Conservation (phyloP, 805 yeast species). For the Millerozyma miso region DNA sequence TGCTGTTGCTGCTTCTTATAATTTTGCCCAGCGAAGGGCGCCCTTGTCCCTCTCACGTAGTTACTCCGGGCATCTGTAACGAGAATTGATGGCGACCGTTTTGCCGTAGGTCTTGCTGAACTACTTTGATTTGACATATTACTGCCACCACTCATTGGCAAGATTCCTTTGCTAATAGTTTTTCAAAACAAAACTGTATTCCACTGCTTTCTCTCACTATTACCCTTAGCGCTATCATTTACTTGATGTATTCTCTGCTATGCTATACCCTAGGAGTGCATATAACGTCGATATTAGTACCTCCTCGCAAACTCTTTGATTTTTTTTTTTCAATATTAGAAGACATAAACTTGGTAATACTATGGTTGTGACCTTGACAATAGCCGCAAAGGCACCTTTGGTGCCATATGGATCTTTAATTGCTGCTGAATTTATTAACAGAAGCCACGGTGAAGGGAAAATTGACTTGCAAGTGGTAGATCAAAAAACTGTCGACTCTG, state of each 20-base stretch:
- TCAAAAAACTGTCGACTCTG: slow-evolving; percentile 51
- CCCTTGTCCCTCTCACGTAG: slow-evolving; percentile 48
- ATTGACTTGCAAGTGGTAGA: slow-evolving; percentile 66
- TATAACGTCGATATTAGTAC: no score
- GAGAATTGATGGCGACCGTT: slow-evolving; percentile 86
- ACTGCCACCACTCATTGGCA: slow-evolving; percentile 4
- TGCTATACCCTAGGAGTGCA: no score
- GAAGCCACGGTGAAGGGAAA: slow-evolving; percentile 37
- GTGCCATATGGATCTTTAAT: slow-evolving; percentile 76
- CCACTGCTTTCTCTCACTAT: no score
- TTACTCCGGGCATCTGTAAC: slow-evolving; percentile 82
- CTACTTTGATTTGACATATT: slow-evolving; percentile 3
- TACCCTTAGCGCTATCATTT: no score
- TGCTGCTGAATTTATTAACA: slow-evolving; percentile 72
- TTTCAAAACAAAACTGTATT: no score
- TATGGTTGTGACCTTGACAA: slow-evolving; percentile 49
- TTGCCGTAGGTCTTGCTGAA: slow-evolving; percentile 56
- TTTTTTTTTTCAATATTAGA: no score
- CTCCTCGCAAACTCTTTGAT: no score
- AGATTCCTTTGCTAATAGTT: no score
- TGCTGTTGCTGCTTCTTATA: slow-evolving; percentile 34
- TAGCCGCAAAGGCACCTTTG: slow-evolving; percentile 83
- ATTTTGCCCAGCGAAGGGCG: slow-evolving; percentile 75
- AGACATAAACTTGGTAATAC: no score
- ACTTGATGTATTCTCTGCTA: no score